Conservation (phyloP, 2,329 filamentous ascomycete genomes). For the Monosporascus cannonballus region DNA sequence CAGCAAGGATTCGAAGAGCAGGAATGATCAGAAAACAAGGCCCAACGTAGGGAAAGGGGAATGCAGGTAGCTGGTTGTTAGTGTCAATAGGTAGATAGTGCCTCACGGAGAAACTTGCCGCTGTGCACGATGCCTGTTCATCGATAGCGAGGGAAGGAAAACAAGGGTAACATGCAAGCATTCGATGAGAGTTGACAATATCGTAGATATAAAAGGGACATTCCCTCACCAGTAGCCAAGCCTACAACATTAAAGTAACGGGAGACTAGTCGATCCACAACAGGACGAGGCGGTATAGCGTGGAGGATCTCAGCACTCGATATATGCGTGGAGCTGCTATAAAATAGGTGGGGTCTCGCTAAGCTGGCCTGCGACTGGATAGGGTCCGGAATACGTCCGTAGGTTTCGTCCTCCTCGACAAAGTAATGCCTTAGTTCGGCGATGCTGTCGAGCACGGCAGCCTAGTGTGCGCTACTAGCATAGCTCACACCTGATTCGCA, state of each 20-base stretch:
- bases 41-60: not conserved
- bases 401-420: conserved; percentile 19
- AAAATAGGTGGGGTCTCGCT: conserved; percentile 24
- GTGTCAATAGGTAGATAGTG: not conserved
- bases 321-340: conserved; percentile 19
- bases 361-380: not conserved
- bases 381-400: conserved; percentile 1
- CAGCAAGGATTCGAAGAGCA: not conserved
- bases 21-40: not conserved
- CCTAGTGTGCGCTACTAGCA: conserved; percentile 32
- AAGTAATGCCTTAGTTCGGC: conserved; percentile 32
- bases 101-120: conserved; percentile 24
- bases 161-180: too few species aligned
- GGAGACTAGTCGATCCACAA: conserved; percentile 30
- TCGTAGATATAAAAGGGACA: not conserved
- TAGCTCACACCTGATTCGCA: conserved; percentile 23
- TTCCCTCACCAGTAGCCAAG: conserved; percentile 16
- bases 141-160: not conserved
- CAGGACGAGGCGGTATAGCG: conserved; percentile 25
- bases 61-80: not conserved
- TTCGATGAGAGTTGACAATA: too few species aligned
- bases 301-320: conserved; percentile 26
- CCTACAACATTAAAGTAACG: conserved; percentile 32
- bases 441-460: conserved; percentile 33
- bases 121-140: conserved; percentile 21